These are phyloP conservation scores for Plectosphaerella plurivora DNA, from an alignment of 2,329 filamentous ascomycete species.

Conservation along the genomic window DNA sequence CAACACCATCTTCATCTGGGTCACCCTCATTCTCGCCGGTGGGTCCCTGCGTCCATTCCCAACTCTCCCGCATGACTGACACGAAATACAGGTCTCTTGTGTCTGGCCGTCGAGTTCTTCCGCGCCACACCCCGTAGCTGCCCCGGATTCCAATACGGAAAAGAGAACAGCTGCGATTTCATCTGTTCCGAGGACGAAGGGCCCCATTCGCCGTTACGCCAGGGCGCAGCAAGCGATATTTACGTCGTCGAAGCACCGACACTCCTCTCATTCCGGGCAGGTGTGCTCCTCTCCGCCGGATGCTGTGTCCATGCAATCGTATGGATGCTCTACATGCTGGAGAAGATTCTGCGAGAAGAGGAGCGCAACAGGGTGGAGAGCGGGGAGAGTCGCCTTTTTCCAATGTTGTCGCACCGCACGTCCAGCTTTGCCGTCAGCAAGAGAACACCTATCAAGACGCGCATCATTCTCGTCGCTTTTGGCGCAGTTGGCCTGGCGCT, in stretches of 20 bases:
- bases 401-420: no score
- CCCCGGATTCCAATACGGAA: conserved; percentile 38
- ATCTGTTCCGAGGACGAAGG: conserved; percentile 38
- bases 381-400: conserved; percentile 15
- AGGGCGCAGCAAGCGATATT: conserved; percentile 53
- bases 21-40: conserved; percentile 55
- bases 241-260: conserved; percentile 57
- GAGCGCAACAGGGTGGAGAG: conserved; percentile 13
- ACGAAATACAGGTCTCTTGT: conserved; percentile 45
- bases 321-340: conserved; percentile 57
- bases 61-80: background rate
- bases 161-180: conserved; percentile 37
- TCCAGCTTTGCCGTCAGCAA: no score
- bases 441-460: conserved; percentile 37
- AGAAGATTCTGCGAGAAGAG: conserved; percentile 50
- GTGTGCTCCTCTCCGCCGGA: conserved; percentile 56
- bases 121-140: conserved; percentile 34
- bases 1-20: conserved; percentile 65
- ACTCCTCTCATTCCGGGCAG: conserved; percentile 52
- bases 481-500: conserved; percentile 54
- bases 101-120: conserved; percentile 62
- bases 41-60: conserved; percentile 12
- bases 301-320: conserved; percentile 63
- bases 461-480: conserved; percentile 52
- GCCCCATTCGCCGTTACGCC: conserved; percentile 51